These are phyloP conservation scores for Paraphaeosphaeria minitans DNA, from an alignment of 2,329 filamentous ascomycete genomes.

Conservation along the genomic window DNA sequence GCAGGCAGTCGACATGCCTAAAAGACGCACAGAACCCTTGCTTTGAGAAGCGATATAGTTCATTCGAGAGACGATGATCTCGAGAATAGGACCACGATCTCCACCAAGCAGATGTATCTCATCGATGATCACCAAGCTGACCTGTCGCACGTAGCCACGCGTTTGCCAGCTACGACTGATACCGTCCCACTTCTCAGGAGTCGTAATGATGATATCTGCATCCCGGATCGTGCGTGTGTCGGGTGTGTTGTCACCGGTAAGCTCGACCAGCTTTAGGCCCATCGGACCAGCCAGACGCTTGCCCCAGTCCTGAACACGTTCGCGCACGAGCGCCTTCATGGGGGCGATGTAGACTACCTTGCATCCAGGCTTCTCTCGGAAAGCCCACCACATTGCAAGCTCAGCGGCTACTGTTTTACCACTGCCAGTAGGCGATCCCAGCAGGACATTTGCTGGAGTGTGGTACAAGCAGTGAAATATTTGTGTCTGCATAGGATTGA, in stretches of 20 bases:
- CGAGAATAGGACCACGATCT: constrained; percentile 93
- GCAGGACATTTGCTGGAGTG: constrained; percentile 85
- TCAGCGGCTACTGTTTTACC: constrained; percentile 97
- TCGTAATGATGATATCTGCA: constrained; percentile 97
- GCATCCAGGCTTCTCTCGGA: constrained; percentile 88
- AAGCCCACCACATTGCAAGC: constrained; percentile 99
- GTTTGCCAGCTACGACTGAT: constrained; percentile 99
- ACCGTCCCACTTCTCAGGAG: constrained; percentile 99
- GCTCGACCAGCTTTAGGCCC: constrained; percentile 87
- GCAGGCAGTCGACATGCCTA: constrained; percentile 99
- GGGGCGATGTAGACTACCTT: constrained; percentile 99
- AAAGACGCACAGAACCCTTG: constrained; percentile 82
- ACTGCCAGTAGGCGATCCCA: constrained; percentile 95
- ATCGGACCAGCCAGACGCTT: constrained; percentile 79
- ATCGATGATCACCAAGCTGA: constrained; percentile 96
- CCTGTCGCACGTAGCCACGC: constrained; percentile 91
- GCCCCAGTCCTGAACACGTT: constrained; percentile 95
- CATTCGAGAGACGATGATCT: constrained; percentile 94
- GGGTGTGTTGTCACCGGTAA: constrained; percentile 97
- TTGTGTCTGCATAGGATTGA: constrained; percentile 99
- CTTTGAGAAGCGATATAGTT: constrained; percentile 98
- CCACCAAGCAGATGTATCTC: constrained; percentile 98
- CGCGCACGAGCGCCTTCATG: constrained; percentile 97
- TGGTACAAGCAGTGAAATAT: constrained; percentile 97
- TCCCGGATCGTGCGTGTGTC: constrained; percentile 94